These are phyloP conservation scores for Singerocomus rubriflavus DNA, from an alignment of 1,284 basidiomycete species.

Conservation along the genomic window DNA sequence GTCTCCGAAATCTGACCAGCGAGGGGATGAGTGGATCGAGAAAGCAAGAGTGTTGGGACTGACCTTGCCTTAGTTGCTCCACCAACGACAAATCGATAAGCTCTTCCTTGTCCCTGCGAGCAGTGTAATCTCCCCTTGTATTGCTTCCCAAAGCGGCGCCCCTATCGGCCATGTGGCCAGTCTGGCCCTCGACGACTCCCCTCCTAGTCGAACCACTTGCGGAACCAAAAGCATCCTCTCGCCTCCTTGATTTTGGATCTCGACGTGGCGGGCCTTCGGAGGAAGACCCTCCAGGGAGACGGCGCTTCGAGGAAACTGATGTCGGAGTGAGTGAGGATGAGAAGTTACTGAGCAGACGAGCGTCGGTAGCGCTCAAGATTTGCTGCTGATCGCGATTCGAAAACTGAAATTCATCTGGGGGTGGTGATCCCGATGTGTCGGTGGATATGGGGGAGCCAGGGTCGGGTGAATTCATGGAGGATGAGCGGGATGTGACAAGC, in stretches of 20 bases:
- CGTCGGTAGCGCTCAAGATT: constrained; percentile 18
- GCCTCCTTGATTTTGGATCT: constrained; percentile 42
- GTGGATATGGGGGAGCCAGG: constrained; percentile 35
- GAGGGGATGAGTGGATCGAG: constrained; percentile 2
- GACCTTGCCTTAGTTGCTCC: constrained; percentile 41
- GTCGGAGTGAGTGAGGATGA: constrained; percentile 20
- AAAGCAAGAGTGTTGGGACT: constrained; percentile 9
- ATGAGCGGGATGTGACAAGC: not conserved
- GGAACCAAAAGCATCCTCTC: constrained; percentile 35
- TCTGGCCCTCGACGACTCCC: constrained; percentile 24
- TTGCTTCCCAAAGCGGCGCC: constrained; percentile 21
- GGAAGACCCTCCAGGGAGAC: constrained; percentile 37
- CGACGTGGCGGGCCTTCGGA: constrained; percentile 32
- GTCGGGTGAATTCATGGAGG: constrained; percentile 33
- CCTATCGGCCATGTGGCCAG: constrained; percentile 14
- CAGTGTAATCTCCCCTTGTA: constrained; percentile 28
- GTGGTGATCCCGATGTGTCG: constrained; percentile 35
- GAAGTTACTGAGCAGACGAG: constrained; percentile 18
- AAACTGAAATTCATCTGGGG: constrained; percentile 35
- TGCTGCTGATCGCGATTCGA: constrained; percentile 31
- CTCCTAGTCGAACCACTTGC: constrained; percentile 20
- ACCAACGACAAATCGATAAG: constrained; percentile 39
- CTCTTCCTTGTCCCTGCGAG: constrained; percentile 39
- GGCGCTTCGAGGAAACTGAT: constrained; percentile 36
- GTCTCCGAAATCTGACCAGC: constrained; percentile 42